Evolutionary conservation across 495 filamentous ascomycete species (phyloP), one percentile per base, ranked within the genome.

Genomic region (Penicillium canescens): DNA sequence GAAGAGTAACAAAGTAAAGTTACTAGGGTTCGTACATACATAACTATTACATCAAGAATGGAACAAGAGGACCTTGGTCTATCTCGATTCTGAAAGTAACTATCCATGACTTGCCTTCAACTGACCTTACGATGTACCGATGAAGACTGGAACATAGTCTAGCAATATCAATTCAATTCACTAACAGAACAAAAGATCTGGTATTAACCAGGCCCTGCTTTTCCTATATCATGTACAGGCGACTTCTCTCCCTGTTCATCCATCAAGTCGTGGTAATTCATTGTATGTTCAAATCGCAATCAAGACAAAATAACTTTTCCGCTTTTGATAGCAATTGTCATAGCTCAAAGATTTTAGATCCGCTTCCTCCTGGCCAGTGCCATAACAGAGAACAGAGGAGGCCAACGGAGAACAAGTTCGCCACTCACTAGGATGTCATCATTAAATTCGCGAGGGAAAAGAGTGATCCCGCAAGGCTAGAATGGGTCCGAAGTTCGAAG

Each of bases 221-320:
- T 59, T 55, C 52, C 55, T 55, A 58, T 62, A 42, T 65, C 67
- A 72, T 67, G 59, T 73, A 73, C 68, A 71, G 51, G 56, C 52
- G 62, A 47, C 51, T 36, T 26, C 51, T 60, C 50, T 64, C 56
- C 44, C 46, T 54, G 50, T 59, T 63, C 43, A 46, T 58, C 57
- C 63, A 62, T 56, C 53, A 60, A 65, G 44, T 68, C 62, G 59
- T 65, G 58, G 54, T 65, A 66, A 51, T 63, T 66, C 66, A 66
- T 65, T 61, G 61, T 64, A 67, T 67, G 57, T 64, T 56, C 63
- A 67, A 50, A 55, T 57, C 52, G 41, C 46, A 59, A 55, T 61
- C 55, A 61, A 59, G 52, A 57, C 46, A 54, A 50, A 46, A 55
- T 31, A 63, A 67, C 53, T 65, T 67, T 64, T 60, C 47, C 48